Conservation (phyloP, 2,329 filamentous ascomycete species). For the Penicillium vulpinum region DNA sequence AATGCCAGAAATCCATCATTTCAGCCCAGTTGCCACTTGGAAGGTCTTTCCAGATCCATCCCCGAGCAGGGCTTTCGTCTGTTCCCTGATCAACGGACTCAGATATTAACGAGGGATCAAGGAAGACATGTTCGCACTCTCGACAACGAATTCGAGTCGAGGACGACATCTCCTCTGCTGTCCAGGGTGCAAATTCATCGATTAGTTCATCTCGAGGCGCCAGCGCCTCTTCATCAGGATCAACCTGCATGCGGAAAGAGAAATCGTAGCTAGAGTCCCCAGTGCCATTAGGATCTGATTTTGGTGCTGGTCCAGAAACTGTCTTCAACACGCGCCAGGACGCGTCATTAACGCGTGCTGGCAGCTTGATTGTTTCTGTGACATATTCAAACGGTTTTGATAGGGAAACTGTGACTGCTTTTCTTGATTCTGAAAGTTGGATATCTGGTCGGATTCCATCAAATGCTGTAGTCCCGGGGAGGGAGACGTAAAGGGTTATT, state of each 20-base stretch:
- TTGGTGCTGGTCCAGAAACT: background rate
- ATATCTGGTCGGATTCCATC: conserved; percentile 21
- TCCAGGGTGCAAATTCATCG: conserved; percentile 41
- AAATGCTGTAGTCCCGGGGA: conserved; percentile 30
- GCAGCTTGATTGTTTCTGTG: conserved; percentile 50
- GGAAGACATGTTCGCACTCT: conserved; percentile 28
- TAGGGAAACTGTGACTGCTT: conserved; percentile 39
- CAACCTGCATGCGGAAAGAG: conserved; percentile 56
- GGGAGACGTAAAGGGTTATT: conserved; percentile 57
- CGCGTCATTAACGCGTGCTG: conserved; percentile 37
- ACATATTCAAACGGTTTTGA: conserved; percentile 26
- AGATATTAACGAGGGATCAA: background rate
- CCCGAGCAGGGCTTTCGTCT: conserved; percentile 13
- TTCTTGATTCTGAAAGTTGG: conserved; percentile 38
- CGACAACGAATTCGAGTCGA: conserved; percentile 40
- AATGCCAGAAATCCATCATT: conserved; percentile 99
- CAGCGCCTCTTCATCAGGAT: conserved; percentile 35
- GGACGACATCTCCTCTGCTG: conserved; percentile 38
- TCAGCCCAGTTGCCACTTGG: conserved; percentile 98
- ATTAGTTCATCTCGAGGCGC: conserved; percentile 23
- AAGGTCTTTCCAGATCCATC: conserved; percentile 78
- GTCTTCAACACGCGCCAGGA: conserved; percentile 26
- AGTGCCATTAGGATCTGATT: background rate
- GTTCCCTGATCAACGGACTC: background rate
- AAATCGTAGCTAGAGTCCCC: conserved; percentile 40